Base-by-base conservation (phyloP, 176 grass and related monocot species). In the Triticum timopheevii region DNA sequence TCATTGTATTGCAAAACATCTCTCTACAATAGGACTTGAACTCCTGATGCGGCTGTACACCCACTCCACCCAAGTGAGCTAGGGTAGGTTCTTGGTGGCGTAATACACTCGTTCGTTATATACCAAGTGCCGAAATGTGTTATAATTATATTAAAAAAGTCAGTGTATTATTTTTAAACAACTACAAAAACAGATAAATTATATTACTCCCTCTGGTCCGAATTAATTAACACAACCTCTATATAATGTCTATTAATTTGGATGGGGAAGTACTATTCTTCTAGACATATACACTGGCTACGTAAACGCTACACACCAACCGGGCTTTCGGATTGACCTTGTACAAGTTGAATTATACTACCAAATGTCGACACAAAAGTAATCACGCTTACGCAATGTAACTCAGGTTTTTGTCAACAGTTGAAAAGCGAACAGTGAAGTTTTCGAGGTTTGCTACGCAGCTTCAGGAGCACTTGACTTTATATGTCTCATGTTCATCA, bases 241-340 rank as follows among this genome's bases (percentile, higher is more conserved):
- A 54, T 54, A 54, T 54, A 54, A 54, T 54, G 50, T 54, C 50
- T 6, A 19, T 19, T 54, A 54, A 54, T 54, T 19, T 54, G 16
- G 50, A 54, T 19, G 16, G 19, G 50, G 16, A 6, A 2, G 50
- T 19, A 54, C 1, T 54, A 0, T 54, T 54, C 50, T 54, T 58
- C 54, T 58, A 58, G 54, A 19, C 50, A 54, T 58, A 6, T 58
- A 58, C 17, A 20, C 52, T 7, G 0, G 3, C 7, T 3, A 49
- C 19, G 19, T 76, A 66, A 30, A 31, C 62, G 0, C n/a, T 13
- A 13, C 11, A 61, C 13, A 22, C n/a, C 73, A 38, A 1, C 54
- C 42, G 13, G 80, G 19, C 35, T 56, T 83, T 73, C 40, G 10
- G 73, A 39, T 87, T 87, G 84, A 87, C 80, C 61, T 72, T 85